phyloP scores from a whole-genome alignment of 257 asterid species.

The Schizonepeta tenuifolia region DNA sequence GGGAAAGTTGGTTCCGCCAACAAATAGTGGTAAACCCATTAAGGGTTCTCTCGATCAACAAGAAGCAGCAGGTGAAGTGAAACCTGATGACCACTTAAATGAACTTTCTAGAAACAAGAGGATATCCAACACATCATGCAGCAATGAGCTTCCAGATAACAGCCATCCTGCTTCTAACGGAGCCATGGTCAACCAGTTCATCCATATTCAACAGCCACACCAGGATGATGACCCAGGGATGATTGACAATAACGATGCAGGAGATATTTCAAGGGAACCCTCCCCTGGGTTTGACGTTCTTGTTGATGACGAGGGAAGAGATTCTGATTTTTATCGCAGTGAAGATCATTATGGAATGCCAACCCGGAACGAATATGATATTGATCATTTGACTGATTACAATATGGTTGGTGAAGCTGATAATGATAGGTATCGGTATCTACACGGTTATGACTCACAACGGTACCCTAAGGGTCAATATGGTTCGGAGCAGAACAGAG shows the following conservation, averaged over 20 bases:
- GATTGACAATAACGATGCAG: conserved; percentile 31
- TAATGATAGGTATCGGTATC: conserved; percentile 43
- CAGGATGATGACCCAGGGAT: conserved; percentile 30
- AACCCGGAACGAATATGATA: conserved; percentile 42
- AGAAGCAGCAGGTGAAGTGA: conserved; percentile 28
- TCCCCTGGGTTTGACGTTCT: conserved; percentile 71
- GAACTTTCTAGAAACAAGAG: conserved; percentile 29
- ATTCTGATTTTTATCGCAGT: conserved; percentile 46
- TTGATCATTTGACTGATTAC: conserved; percentile 41
- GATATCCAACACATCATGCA: conserved; percentile 14
- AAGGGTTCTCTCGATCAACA: conserved; percentile 30
- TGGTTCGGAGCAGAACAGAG: conserved; percentile 46
- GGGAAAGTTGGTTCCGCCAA: conserved; percentile 37
- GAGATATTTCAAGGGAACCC: conserved; percentile 59
- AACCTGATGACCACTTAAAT: conserved; percentile 30
- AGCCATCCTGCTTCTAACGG: conserved; percentile 21
- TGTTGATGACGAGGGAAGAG: conserved; percentile 47
- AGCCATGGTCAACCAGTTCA: neutral
- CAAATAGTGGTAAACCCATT: conserved; percentile 31
- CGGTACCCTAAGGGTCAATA: conserved; percentile 39
- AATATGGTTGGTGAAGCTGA: conserved; percentile 41
- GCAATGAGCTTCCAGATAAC: conserved; percentile 18
- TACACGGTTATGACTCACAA: conserved; percentile 41
- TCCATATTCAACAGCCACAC: conserved; percentile 31
- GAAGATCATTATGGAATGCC: conserved; percentile 54